Percentiles rank a stretch among this genome's conserved stretches.
Conservation (phyloP, 345 rosid species). For the Excoecaria cochinchinensis region DNA sequence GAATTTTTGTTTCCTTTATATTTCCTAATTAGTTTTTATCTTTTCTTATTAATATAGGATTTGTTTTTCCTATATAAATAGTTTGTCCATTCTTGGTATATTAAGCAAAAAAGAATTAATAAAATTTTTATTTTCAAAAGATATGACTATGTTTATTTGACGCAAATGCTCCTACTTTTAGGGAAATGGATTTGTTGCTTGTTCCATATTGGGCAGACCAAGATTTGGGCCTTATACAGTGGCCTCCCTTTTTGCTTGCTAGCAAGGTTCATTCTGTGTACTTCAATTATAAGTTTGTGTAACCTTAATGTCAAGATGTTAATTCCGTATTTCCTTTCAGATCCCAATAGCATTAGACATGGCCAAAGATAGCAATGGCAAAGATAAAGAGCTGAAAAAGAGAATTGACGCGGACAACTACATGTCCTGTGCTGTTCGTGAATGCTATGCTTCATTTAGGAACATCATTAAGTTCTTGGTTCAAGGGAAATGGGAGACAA, state of each 20-base stretch:
- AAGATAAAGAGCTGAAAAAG: conserved; percentile 86
- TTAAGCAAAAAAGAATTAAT: too few species aligned
- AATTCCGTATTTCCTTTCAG: conserved; percentile 37
- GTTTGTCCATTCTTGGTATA: too few species aligned
- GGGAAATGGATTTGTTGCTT: conserved; percentile 97
- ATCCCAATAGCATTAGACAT: conserved; percentile 98
- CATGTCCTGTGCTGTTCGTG: conserved; percentile 91
- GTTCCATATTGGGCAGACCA: conserved; percentile 99
- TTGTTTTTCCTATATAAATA: too few species aligned
- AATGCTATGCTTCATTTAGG: conserved; percentile 93
- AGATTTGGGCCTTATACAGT: conserved; percentile 79
- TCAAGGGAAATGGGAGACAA: conserved; percentile 61
- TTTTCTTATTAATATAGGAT: too few species aligned
- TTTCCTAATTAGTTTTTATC: too few species aligned
- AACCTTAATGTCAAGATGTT: conserved; percentile 13
- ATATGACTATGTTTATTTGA: conserved; percentile 14
- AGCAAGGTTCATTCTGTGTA: conserved; percentile 66
- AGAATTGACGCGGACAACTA: conserved; percentile 69
- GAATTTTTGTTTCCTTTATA: too few species aligned
- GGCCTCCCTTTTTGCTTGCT: conserved; percentile 98
- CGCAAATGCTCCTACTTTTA: conserved; percentile 31
- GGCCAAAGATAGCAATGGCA: conserved; percentile 96
- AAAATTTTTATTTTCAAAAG: too few species aligned
- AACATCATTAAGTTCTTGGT: conserved; percentile 76
- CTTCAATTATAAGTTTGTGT: not conserved